These are phyloP conservation scores for Fusarium sp. DNA, from an alignment of 2,329 filamentous ascomycete species.

Conservation along the genomic window DNA sequence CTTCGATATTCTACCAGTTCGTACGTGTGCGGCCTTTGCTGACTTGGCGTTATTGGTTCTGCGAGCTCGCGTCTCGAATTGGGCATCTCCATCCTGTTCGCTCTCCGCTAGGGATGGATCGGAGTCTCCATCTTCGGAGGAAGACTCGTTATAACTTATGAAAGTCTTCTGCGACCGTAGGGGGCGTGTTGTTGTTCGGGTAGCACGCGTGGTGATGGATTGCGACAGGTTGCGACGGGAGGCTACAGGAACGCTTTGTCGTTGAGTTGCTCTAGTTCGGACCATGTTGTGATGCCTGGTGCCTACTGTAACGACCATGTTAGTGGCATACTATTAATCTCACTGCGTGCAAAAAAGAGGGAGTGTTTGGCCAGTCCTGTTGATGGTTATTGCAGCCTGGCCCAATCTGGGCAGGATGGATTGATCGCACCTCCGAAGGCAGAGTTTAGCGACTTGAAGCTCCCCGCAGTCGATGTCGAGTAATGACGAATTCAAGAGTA, in stretches of 20 bases:
- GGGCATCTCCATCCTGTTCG: conserved; percentile 8
- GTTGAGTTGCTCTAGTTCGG: conserved; percentile 39
- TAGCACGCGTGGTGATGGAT: conserved; percentile 13
- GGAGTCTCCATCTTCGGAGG: conserved; percentile 17
- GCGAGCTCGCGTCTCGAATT: conserved; percentile 4
- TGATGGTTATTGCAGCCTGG: neutral
- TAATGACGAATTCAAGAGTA: neutral
- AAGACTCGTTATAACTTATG: conserved; percentile 15
- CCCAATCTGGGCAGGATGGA: conserved; percentile 17
- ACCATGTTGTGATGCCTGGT: conserved; percentile 35
- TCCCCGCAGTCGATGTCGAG: neutral
- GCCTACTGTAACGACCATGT: conserved; percentile 4
- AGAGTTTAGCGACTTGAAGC: neutral
- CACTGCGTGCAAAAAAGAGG: neutral
- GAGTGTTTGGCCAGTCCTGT: neutral
- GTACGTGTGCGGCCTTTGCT: neutral
- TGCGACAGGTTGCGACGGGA: conserved; percentile 38
- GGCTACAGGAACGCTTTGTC: conserved; percentile 8
- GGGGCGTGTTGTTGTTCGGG: conserved; percentile 18
- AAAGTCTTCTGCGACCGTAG: conserved; percentile 21
- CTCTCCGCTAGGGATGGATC: conserved; percentile 23
- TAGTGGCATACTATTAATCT: neutral
- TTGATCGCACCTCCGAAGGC: conserved; percentile 25
- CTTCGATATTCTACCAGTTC: conserved; percentile 12
- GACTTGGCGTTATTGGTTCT: neutral